Conservation (phyloP, 176 grass and related monocot genomes). For the Hordeum vulgare region DNA sequence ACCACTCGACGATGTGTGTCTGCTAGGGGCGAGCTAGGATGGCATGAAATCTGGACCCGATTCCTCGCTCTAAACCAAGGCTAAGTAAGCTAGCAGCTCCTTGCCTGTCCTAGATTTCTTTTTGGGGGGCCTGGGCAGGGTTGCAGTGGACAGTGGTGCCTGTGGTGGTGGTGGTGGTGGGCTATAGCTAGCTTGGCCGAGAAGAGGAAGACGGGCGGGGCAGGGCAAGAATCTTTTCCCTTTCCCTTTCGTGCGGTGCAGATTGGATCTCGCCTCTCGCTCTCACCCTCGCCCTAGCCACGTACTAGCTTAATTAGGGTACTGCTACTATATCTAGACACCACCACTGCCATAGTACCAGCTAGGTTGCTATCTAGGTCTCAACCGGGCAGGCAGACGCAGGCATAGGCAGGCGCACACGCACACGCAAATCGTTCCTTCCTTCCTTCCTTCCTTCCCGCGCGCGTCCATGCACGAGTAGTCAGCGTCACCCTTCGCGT, state of each 20-base stretch:
- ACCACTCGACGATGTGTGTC: not conserved
- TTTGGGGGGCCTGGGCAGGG: not conserved
- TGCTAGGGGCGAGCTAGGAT: not conserved
- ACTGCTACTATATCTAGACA: not conserved
- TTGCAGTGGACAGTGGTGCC: not conserved
- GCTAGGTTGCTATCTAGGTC: conserved; percentile 1
- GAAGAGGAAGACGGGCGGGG: not conserved
- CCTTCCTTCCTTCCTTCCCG: not conserved
- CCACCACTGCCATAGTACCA: not conserved
- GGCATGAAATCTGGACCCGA: not conserved
- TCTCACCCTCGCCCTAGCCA: not conserved
- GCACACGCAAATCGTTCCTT: not conserved
- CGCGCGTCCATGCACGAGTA: not conserved
- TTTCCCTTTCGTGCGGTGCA: conserved; percentile 35
- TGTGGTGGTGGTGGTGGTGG: conserved; percentile 12
- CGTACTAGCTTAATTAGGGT: not conserved
- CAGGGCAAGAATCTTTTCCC: conserved; percentile 28
- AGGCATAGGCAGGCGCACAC: not conserved
- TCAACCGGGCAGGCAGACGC: not conserved
- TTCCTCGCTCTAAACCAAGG: not conserved
- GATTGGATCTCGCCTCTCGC: conserved; percentile 30
- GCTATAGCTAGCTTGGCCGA: conserved; percentile 9
- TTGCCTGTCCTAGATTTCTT: not conserved
- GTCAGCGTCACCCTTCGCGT: not conserved
- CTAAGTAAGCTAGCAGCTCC: not conserved